Base-by-base conservation (phyloP, 129 eudicot species). In the Escallonia herrerae region DNA sequence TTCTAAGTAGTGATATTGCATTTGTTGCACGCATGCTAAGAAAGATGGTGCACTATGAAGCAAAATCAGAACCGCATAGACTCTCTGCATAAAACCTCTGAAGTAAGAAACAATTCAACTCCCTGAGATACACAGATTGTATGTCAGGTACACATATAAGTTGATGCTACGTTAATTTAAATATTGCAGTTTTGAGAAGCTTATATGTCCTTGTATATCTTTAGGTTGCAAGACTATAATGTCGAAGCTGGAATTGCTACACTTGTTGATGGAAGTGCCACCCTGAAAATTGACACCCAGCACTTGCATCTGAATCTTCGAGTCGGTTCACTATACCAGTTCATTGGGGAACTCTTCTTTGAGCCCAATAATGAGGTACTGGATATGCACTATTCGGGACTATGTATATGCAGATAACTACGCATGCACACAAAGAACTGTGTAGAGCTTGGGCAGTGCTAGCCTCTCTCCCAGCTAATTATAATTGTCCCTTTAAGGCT, bases 261-360 rank as follows among this genome's bases (percentile, higher is more conserved):
- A 59, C 76, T 91, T 61, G 82, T 75, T 65, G 96, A 91, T 77
- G 91, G 87, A 72, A 79, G 69, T 81, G 80, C 85, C 56, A 79
- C 86, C 60, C 76, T 91, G 60, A 82, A 76, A 62, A 71, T 91
- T 43, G 91, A 87, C 67, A 83, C 91, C 7, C 88, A 77, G 56
- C 89, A 78, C 76, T 71, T 87, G 61, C 79, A 73, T n/a, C 64
- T 91, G 58, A 77, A 79, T 69, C 80, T 82, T 65, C 86, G 91
- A 40, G 53, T 77, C 22, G 94, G 95, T 56, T 91, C 96, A 8
- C 40, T 91, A 52, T 91, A 81, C 65, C 96, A 91, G 63, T 91
- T 91, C 78, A 87, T 91, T 58, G 97, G 97, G 40, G 95, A 91
- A 75, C 83, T 91, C 56, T 78, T 67, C 42, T 74, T 85, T 74